Base-by-base conservation (phyloP, 1,139 yeast genomes). In the Taphrina betulina region DNA sequence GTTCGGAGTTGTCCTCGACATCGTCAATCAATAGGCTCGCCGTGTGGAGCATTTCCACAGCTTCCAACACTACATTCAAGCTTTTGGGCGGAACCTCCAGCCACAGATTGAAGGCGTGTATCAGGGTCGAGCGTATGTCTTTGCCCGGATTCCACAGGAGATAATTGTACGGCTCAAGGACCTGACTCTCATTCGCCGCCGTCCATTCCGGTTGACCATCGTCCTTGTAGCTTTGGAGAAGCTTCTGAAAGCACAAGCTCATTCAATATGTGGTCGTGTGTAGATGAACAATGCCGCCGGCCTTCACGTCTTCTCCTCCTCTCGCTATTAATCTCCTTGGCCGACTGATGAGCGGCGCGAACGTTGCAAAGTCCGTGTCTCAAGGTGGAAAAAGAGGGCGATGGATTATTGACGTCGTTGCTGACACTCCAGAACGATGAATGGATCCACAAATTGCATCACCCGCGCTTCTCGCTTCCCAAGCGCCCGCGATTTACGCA, bases 21-120 rank as follows among this genome's bases (percentile, higher is more conserved):
- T 89, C 96, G 68, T 89, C 96, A 28, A 89, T 80, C 14, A 83
- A 69, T 57, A 85, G 68, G 7, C 88, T 82, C 0, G 89, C 78
- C 7, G 80, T 77, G 66, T 85, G 94, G 40, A 85, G 71, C 58
- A 77, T 76, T 58, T 78, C 80, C 16, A 83, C 75, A 31, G 81
- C 71, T 5, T 69, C 65, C 36, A 75, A 69, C 12, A 82, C 71
- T 28, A 68, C 64, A 0, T 53, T 63, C 10, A 80, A 62, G 20
- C 68, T 64, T 0, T 61, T 67, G 1, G 60, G 62, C 0, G 78
- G 74, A 2, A 80, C 73, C 17, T 70, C 57, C 44, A 79, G 71
- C 36, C 79, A 71, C 8, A 68, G 58, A 60, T 80, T 80, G 67
- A 82, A 81, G 8, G 78, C 74, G 5, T 69, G 68, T 2, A 82